Base-by-base conservation (phyloP, 805 yeast genomes). In the Wickerhamomyces bovis region DNA sequence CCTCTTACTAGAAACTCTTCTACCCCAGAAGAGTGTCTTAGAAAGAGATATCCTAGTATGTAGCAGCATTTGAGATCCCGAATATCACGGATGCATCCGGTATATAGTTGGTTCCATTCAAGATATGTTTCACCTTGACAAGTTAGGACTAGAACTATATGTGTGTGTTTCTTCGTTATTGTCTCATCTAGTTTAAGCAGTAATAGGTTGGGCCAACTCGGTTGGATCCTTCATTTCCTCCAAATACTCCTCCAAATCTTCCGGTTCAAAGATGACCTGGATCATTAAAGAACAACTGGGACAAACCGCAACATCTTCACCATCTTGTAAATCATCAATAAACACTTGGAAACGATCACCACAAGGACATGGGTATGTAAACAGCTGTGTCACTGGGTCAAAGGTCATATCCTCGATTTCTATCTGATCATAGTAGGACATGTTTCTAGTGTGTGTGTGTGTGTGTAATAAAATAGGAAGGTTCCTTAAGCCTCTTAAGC, bases 311-410 rank as follows among this genome's bases (percentile, higher is more conserved):
- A 89, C 81, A 50, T 89, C 89, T 57, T 88, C 95, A 9, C 97
- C 99, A 56, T 89, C 97, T 51, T 73, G 71, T 64, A 94, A 72
- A 62, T 94, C 99, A 56, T 85, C 94, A 43, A 89, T 72, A 26
- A 79, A 72, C 23, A 94, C 86, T 61, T 92, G 95, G 67, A 94
- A 94, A 60, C 81, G 75, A 65, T 94, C 99, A 10, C 99, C 99
- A 66, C 99, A 94, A 1, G 99, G 99, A 72, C 99, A 94, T 4
- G 99, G 99, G 59, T 90, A 92, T 43, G 89, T 85, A 67, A 90
- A 88, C 22, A 88, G 67, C 64, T 85, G 89, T 13, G 85, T 80
- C n/a, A 70, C 72, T 3, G 90, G 80, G 64, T 94, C 97, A 63
- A 80, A 94, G 3, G 89, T 82, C 81, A 94, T 90, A 64, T 94